These are phyloP conservation scores for Dothiorella sarmentorum DNA, from an alignment of 2,329 filamentous ascomycete species.

Conservation along the genomic window DNA sequence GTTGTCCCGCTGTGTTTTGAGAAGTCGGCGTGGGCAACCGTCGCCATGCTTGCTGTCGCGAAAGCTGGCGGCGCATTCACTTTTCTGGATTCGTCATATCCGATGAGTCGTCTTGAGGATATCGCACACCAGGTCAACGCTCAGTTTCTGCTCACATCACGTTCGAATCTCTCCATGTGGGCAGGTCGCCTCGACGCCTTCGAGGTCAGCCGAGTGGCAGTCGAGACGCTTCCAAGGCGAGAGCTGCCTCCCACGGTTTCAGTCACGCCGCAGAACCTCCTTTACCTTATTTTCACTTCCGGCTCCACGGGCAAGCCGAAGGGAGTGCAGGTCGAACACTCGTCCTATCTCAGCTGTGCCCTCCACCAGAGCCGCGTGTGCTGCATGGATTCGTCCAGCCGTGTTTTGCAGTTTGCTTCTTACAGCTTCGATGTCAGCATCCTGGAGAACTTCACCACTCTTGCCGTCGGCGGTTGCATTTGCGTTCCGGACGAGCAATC, in stretches of 20 bases:
- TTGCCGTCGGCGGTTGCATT: conserved; percentile 41
- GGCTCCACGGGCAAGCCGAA: conserved; percentile 25
- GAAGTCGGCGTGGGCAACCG: conserved; percentile 70
- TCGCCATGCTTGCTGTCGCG: conserved; percentile 67
- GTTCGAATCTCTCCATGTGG: not conserved
- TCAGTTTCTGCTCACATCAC: not conserved
- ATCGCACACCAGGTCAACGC: not conserved
- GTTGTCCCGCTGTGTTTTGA: conserved; percentile 67
- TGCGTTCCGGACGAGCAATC: conserved; percentile 42
- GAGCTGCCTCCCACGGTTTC: conserved; percentile 7
- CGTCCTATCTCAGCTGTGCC: conserved; percentile 19
- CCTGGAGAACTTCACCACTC: conserved; percentile 33
- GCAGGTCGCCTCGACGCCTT: not conserved
- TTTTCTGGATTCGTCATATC: conserved; percentile 57
- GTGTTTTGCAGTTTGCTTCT: conserved; percentile 37
- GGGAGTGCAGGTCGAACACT: conserved; percentile 33
- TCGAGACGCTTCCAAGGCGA: not conserved
- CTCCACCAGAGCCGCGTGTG: conserved; percentile 22
- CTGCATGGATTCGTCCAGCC: conserved; percentile 29
- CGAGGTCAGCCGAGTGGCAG: not conserved
- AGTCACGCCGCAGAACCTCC: conserved; percentile 8
- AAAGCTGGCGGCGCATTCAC: conserved; percentile 77
- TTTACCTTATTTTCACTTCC: conserved; percentile 14
- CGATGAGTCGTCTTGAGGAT: not conserved
- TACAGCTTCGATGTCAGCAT: conserved; percentile 32